Base-by-base conservation (phyloP, 225 moss, liverwort and hornwort species). In the Physcomitrium patens region DNA sequence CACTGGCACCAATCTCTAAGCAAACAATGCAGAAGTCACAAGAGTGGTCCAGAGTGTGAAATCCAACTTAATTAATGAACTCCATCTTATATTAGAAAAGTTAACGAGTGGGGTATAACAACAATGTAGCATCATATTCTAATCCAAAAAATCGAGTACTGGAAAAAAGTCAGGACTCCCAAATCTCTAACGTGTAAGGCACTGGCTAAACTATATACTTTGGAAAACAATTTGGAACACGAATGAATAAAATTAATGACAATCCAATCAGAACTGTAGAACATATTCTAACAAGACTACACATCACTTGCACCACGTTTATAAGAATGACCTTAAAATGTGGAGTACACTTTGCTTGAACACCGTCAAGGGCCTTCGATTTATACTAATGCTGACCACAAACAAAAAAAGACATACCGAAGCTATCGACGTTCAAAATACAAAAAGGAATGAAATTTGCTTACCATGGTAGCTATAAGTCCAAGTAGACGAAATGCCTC, bases 401-500 rank as follows among this genome's bases (percentile, higher is more conserved):
- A 51, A 52, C 17, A 27, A 73, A 14, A 24, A 50, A 63, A 7
- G 31, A 63, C 51, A 65, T 51, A 62, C 46, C 57, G 76, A 68
- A 69, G 50, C n/a, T 56, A 31, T 20, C 12, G 41, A 24, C 61
- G 19, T 12, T 47, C 52, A 45, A 62, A 72, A 76, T 7, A 46
- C 58, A 76, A 64, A 12, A 76, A 31, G 28, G 7, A 52, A n/a
- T 17, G 26, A 20, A 62, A n/a, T 67, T 60, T 58, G 63, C 79
- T 81, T 91, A 96, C 96, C 83, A 86, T 83, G 28, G 88, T 85
- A 72, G 84, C 82, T 55, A 96, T 75, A 27, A 88, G 79, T 19
- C 87, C 96, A 67, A 96, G 88, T 20, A 96, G 68, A 75, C 87
- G 92, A 84, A 91, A 92, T 8, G 81, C 78, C 63, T 96, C 96